These are phyloP conservation scores for Solanum neorickii DNA, from an alignment of 257 asterid genomes.

Conservation along the genomic window DNA sequence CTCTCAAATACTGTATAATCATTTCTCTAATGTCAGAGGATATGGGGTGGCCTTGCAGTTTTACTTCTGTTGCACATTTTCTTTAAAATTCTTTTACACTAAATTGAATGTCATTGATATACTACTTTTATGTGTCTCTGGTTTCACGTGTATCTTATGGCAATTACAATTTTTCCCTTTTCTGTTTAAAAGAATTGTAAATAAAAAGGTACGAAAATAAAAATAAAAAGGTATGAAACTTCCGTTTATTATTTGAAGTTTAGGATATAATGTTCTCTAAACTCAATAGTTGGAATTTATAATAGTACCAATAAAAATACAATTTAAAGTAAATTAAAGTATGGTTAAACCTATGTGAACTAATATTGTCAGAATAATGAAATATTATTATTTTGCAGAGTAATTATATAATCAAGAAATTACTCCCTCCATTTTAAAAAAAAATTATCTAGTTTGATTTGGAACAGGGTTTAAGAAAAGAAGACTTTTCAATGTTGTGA, in stretches of 20 bases:
- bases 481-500: no score
- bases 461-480: no score
- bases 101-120: not conserved
- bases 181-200: not conserved
- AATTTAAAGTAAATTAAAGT: not conserved
- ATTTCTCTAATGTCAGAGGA: not conserved
- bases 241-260: not conserved
- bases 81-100: no score
- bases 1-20: not conserved
- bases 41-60: no score
- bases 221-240: not conserved
- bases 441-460: no score
- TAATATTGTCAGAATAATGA: no score
- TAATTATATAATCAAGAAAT: no score
- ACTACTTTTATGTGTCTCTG: not conserved
- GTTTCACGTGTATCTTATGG: not conserved
- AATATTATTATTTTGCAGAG: not conserved
- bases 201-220: not conserved
- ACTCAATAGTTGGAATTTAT: not conserved
- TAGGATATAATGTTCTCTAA: not conserved
- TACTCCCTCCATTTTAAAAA: no score
- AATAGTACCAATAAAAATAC: not conserved
- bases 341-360: not conserved
- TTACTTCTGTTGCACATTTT: not conserved
- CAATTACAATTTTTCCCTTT: not conserved